Evolutionary conservation across 306 rosid species (phyloP), one percentile per base, ranked within the genome.

Genomic region (Castanospermum australe): DNA sequence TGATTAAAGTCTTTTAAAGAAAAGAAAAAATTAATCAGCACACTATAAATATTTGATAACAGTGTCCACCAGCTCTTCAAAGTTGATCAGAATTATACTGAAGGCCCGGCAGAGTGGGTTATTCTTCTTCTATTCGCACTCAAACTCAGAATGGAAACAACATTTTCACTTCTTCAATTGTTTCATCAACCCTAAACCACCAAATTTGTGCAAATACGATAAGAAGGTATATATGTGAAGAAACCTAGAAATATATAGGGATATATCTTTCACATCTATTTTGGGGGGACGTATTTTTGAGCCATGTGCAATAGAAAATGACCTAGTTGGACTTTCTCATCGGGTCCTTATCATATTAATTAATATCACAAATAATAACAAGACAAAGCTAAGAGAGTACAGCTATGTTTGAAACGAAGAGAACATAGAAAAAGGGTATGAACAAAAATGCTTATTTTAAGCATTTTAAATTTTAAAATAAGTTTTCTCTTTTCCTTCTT

Each of bases 281-380:
- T 0, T 38, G 47, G 68, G 20, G 6, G 22, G 42, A 42, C 18
- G 10, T 12, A 57, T 57, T 52, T 83, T 83, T 76, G 67, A 70
- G 63, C 55, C 75, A 56, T 11, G 78, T 83, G 75, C 44, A 21
- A 54, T 41, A 73, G 84, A 80, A 81, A 80, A 78, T 77, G 79
- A 77, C 87, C n/a, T 41, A 54, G 35, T 52, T 73, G 83, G 77
- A 75, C 35, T 60, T 71, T 67, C 30, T 42, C 2, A 57, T 77
- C 45, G 32, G 70, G 57, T 68, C 83, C 38, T 62, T 66, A 25
- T 76, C 84, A 44, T 36, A 75, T 63, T 81, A 57, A 75, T 63
- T 81, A 57, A 74, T 75, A 24, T 42, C 64, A 47, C 78, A 66
- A 57, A 15, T 51, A 65, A n/a, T n/a, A n/a, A n/a, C n/a, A n/a